Base-by-base conservation (phyloP, 169 alveolate genomes). In the Babesia caballi region DNA sequence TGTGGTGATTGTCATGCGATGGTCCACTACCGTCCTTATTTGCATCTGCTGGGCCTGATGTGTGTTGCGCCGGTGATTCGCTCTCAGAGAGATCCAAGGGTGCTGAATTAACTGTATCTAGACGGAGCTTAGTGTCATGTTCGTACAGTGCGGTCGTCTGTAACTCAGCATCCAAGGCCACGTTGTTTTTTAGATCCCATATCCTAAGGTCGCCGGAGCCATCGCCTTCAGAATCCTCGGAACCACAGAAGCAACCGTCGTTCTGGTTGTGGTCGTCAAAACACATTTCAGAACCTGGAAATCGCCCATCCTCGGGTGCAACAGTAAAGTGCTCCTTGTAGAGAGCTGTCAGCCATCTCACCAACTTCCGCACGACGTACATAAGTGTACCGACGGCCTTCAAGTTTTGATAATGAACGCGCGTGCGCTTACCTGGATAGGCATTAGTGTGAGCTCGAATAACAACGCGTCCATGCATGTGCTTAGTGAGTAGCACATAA, bases 381-480 rank as follows among this genome's bases (percentile, higher is more conserved):
- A 52, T 17, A 52, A 44, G 21, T 21, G 82, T 59, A 0, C 65
- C 54, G 11, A 69, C 56, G 11, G 82, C 83, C 83, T 80, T 38
- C 7, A 21, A 63, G 9, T 4, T 14, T 32, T 49, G 32, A 32
- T 1, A 32, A 19, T 4, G 15, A 7, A 33, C 6, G 25, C 27
- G 9, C 12, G 5, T 12, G 9, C 8, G 30, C 56, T 17, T 38
- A 69, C 83, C 82, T 88, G 93, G 25, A 88, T 47, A 25, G 93
- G 93, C 89, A 84, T 80, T 40, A 88, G 66, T 2, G 93, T 88
- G 46, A 88, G 36, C 42, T 88, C 93, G 53, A 84, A 88, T 12
- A 88, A 44, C 56, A 82, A 51, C 35, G 89, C 67, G 54, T 88
- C 93, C 38, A 88, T n/a, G 68, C 91, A 88, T 25, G 81, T 54